These are phyloP conservation scores for Pichia heedii DNA, from an alignment of 805 yeast species.

Conservation along the genomic window DNA sequence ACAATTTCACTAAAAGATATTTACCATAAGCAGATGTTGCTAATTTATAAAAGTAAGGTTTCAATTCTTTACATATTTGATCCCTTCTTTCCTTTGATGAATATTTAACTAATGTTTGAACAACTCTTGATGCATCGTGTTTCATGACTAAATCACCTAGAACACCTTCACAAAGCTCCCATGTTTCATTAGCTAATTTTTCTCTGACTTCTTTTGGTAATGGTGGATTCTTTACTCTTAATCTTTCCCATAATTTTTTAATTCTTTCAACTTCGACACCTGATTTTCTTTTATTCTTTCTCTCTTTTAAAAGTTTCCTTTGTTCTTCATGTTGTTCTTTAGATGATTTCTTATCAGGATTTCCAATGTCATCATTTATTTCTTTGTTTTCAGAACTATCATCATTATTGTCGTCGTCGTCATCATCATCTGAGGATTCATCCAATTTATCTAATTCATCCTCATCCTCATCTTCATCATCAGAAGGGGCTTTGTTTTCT, in stretches of 20 bases:
- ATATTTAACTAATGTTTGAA: slow-evolving; percentile 86
- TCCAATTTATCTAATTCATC: slow-evolving; percentile 24
- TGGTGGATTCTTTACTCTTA: slow-evolving; percentile 78
- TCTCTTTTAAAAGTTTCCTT: slow-evolving; percentile 63
- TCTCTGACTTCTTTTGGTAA: slow-evolving; percentile 69
- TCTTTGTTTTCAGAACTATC: slow-evolving; percentile 23
- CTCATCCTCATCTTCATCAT: slow-evolving; percentile 16
- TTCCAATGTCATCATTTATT: slow-evolving; percentile 11
- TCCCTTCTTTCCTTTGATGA: slow-evolving; percentile 74
- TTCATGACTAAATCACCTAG: slow-evolving; percentile 80
- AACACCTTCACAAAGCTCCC: slow-evolving; percentile 72
- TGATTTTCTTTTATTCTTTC: slow-evolving; percentile 81
- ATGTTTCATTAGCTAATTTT: slow-evolving; percentile 71
- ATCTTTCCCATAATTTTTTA: slow-evolving; percentile 82
- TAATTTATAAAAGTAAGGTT: slow-evolving; percentile 67
- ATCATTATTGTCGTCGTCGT: slow-evolving; percentile 22
- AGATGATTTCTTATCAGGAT: slow-evolving; percentile 37
- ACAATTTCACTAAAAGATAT: slow-evolving; percentile 75
- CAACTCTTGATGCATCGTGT: slow-evolving; percentile 95
- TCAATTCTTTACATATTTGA: slow-evolving; percentile 54
- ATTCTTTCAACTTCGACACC: slow-evolving; percentile 80
- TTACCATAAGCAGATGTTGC: slow-evolving; percentile 94
- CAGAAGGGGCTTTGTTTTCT: slow-evolving; percentile 7
- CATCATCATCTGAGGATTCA: slow-evolving; percentile 18
- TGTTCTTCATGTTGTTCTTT: slow-evolving; percentile 77